These are phyloP conservation scores for Mortierella antarctica DNA, from an alignment of 192 early-diverging fungal species.

Conservation along the genomic window DNA sequence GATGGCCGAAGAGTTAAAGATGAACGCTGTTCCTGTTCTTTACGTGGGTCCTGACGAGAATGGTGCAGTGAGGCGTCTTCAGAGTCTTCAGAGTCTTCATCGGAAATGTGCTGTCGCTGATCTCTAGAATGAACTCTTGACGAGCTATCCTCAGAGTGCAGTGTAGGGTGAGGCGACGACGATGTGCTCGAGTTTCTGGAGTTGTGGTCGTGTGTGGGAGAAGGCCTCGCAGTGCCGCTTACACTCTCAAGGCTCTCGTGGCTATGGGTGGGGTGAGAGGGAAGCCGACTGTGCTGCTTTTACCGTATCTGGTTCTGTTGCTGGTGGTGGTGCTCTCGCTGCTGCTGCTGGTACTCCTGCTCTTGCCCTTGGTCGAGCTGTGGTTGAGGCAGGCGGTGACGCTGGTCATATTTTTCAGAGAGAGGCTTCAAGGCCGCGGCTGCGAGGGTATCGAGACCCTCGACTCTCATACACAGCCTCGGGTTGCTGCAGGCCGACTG, in stretches of 20 bases:
- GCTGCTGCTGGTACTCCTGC: not conserved
- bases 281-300: not conserved
- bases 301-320: conserved; percentile 2
- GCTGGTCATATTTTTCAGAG: not conserved
- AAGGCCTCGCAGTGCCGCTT: no score
- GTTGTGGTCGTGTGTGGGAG: not conserved
- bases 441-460: conserved; percentile 33
- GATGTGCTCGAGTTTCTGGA: not conserved
- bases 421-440: conserved; percentile 44
- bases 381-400: conserved; percentile 6
- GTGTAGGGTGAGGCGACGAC: not conserved
- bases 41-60: not conserved
- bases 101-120: conserved; percentile 9
- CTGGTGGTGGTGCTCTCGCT: conserved; percentile 6
- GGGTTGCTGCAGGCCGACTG: no score
- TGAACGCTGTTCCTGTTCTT: not conserved
- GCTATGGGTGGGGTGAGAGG: not conserved
- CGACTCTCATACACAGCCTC: conserved; percentile 24
- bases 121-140: conserved; percentile 26
- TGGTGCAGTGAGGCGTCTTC: not conserved
- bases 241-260: not conserved
- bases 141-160: not conserved
- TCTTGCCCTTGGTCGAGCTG: no score
- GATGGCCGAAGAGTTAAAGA: not conserved
- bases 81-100: conserved; percentile 37